Evolutionary conservation across 208 protist genomes (phyloP).

Genomic region (Zelonia costaricensis): DNA sequence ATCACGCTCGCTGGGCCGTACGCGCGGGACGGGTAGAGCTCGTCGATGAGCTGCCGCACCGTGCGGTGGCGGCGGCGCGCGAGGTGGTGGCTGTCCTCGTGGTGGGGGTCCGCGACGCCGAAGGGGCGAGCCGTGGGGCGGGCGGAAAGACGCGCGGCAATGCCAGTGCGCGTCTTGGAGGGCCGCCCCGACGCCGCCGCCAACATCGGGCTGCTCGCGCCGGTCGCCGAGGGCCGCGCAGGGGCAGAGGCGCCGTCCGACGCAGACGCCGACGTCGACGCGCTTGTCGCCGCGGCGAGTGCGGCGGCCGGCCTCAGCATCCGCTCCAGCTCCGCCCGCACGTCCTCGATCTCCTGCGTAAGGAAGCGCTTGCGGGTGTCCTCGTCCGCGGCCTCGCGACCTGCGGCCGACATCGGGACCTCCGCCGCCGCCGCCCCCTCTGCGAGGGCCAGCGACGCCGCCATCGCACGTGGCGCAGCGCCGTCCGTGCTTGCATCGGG

Average conservation of each 20-base stretch:
- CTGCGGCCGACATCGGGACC: not conserved
- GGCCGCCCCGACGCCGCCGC: not conserved
- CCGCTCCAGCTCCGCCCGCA: slow-evolving; percentile 33
- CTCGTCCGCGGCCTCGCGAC: slow-evolving; percentile 16
- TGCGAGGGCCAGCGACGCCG: not conserved
- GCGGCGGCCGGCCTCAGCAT: slow-evolving; percentile 27
- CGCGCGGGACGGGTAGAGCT: slow-evolving; percentile 58
- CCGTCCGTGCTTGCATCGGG: not conserved
- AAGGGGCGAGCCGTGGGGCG: slow-evolving; percentile 1
- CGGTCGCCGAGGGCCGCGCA: not conserved
- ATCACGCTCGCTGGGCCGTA: slow-evolving; percentile 7
- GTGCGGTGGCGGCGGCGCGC: slow-evolving; percentile 35
- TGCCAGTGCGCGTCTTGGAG: not conserved
- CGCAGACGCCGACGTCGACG: not conserved
- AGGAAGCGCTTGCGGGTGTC: slow-evolving; percentile 25
- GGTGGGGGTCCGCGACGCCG: slow-evolving; percentile 2
- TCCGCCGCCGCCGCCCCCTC: not conserved
- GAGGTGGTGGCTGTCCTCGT: slow-evolving; percentile 14
- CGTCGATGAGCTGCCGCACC: slow-evolving; percentile 76
- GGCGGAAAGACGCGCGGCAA: not conserved
- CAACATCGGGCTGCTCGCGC: too few relatives aligned
- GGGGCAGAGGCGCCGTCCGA: not conserved
- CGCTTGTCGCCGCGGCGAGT: not conserved
- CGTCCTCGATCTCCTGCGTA: slow-evolving; percentile 29
- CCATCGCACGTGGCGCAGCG: not conserved